A percentile compares a stretch with the other conserved stretches of the same genome.
phyloP scores from a whole-genome alignment of 2,329 filamentous ascomycete genomes.

The Zymoseptoria pseudotritici region DNA sequence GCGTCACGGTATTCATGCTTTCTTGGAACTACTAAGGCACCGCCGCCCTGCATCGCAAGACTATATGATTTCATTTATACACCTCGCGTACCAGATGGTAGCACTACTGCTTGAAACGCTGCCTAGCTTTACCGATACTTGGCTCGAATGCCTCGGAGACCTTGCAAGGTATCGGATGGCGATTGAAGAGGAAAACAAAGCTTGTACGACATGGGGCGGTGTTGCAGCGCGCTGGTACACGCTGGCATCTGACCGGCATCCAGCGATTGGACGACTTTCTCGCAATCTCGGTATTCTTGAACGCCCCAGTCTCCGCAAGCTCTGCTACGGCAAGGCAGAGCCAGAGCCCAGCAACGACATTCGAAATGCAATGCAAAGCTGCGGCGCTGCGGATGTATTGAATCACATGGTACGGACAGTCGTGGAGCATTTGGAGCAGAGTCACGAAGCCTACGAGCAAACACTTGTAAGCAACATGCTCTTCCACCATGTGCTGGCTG shows the following conservation, averaged over 20 bases:
- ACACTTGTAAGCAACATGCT: too few relatives aligned
- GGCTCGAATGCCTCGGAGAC: slow-evolving; percentile 90
- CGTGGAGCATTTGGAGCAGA: too few relatives aligned
- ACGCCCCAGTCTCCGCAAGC: slow-evolving; percentile 61
- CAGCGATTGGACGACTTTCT: slow-evolving; percentile 70
- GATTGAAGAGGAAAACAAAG: slow-evolving; percentile 72
- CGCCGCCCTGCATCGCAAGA: slow-evolving; percentile 70
- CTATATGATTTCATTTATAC: slow-evolving; percentile 87
- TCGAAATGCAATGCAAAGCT: too few relatives aligned
- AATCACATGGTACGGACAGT: too few relatives aligned
- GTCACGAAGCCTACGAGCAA: too few relatives aligned
- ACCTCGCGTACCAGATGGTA: slow-evolving; percentile 84
- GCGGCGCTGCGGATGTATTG: too few relatives aligned
- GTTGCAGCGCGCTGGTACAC: slow-evolving; percentile 80
- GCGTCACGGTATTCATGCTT: slow-evolving; percentile 70
- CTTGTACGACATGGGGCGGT: slow-evolving; percentile 65
- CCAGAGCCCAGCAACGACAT: too few relatives aligned
- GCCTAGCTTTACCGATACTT: slow-evolving; percentile 73
- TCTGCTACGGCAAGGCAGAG: too few relatives aligned
- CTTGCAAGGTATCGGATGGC: slow-evolving; percentile 82
- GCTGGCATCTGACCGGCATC: slow-evolving; percentile 68
- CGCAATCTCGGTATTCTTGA: slow-evolving; percentile 81
- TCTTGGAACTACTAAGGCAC: slow-evolving; percentile 50
- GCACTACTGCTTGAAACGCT: slow-evolving; percentile 80
- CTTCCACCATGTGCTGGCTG: too few relatives aligned